phyloP scores from a whole-genome alignment of 495 filamentous ascomycete genomes.

The Xylaria telfairii region DNA sequence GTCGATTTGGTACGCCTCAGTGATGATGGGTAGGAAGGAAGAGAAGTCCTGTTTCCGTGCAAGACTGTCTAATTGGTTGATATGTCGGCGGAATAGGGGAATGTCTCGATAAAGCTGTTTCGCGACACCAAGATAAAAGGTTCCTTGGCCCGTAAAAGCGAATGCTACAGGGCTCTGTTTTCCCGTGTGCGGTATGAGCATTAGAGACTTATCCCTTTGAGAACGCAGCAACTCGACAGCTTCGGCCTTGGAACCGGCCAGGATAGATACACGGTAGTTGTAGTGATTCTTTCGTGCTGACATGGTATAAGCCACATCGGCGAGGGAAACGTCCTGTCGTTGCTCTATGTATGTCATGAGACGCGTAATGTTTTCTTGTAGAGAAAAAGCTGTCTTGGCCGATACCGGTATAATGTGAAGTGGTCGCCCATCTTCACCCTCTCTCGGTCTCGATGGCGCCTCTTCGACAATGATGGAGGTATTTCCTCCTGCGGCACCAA shows the following conservation, averaged over 20 bases:
- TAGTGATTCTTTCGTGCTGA: background rate
- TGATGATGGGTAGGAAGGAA: background rate
- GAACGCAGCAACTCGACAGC: background rate
- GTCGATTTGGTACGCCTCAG: background rate
- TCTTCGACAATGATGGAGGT: slow-evolving; percentile 59
- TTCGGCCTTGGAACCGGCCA: background rate
- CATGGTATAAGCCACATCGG: background rate
- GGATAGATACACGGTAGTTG: background rate
- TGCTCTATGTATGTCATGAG: background rate
- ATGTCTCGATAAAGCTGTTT: slow-evolving; percentile 24
- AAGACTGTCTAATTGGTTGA: slow-evolving; percentile 50
- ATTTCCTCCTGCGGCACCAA: slow-evolving; percentile 62
- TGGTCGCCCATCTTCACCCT: background rate
- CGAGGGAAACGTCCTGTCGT: slow-evolving; percentile 7
- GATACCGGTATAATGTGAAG: slow-evolving; percentile 49
- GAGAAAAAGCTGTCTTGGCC: slow-evolving; percentile 43
- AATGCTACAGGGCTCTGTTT: slow-evolving; percentile 47
- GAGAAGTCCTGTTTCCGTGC: background rate
- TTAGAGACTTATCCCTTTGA: slow-evolving; percentile 22
- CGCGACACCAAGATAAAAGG: background rate
- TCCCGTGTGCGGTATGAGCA: slow-evolving; percentile 15
- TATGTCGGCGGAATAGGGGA: slow-evolving; percentile 39
- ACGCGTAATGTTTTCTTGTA: slow-evolving; percentile 35
- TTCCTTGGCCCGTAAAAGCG: slow-evolving; percentile 64
- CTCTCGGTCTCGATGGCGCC: background rate